Evolutionary conservation across 108 stramenopile species (phyloP).

Genomic region (Aurantiochytrium sp.): DNA sequence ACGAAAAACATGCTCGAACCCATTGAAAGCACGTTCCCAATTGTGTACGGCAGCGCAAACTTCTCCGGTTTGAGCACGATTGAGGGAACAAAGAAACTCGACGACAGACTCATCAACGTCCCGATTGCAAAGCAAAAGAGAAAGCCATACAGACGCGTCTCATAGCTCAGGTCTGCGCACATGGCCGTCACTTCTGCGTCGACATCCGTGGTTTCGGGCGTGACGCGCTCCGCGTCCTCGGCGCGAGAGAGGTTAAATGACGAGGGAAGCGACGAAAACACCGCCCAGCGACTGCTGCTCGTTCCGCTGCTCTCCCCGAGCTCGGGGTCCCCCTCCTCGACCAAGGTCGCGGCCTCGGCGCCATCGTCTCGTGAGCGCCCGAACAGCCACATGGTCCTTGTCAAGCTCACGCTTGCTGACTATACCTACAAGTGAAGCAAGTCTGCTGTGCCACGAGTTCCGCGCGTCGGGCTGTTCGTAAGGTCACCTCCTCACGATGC

Average conservation of each 20-base stretch:
- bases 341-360: neutral
- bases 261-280: neutral
- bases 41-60: neutral
- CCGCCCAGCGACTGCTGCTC: neutral
- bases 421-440: too few relatives aligned
- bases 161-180: neutral
- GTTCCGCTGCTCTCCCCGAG: neutral
- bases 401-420: too few relatives aligned
- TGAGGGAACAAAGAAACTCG: neutral
- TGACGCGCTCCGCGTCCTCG: neutral
- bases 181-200: neutral
- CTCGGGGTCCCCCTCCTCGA: neutral
- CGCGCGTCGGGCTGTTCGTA: too few relatives aligned
- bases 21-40: neutral
- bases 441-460: too few relatives aligned
- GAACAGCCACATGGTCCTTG: neutral
- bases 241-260: neutral
- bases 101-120: neutral
- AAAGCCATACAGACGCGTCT: neutral
- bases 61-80: neutral
- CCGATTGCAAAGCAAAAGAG: neutral
- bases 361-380: neutral
- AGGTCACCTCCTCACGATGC: too few relatives aligned
- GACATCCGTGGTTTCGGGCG: neutral
- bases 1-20: slow-evolving; percentile 8